These are phyloP conservation scores for Talaromyces sp. DNA, from an alignment of 2,329 filamentous ascomycete species.

Conservation along the genomic window DNA sequence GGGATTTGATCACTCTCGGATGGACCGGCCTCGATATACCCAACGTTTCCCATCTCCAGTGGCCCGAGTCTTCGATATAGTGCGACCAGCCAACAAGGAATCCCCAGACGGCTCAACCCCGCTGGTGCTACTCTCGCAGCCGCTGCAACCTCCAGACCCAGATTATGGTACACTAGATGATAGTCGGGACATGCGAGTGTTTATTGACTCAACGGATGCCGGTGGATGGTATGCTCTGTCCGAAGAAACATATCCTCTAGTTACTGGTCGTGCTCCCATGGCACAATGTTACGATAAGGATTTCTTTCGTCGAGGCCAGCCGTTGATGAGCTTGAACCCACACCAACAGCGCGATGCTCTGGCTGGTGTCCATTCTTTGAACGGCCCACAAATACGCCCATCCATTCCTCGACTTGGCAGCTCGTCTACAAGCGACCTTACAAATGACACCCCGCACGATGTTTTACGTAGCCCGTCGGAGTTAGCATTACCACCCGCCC, in stretches of 20 bases:
- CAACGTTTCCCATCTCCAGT: constrained; percentile 76
- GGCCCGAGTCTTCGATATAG: constrained; percentile 85
- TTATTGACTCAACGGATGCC: constrained; percentile 81
- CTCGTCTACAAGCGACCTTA: constrained; percentile 35
- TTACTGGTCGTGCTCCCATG: constrained; percentile 68
- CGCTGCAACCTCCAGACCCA: constrained; percentile 62
- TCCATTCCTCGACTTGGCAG: constrained; percentile 51
- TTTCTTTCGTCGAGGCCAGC: constrained; percentile 44
- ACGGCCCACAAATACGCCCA: constrained; percentile 44
- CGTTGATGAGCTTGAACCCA: constrained; percentile 40
- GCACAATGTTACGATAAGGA: constrained; percentile 61
- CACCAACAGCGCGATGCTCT: constrained; percentile 63
- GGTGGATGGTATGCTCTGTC: constrained; percentile 96
- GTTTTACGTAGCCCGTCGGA: constrained; percentile 39
- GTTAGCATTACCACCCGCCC: constrained; percentile 41
- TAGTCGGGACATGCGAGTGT: constrained; percentile 66
- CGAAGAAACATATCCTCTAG: constrained; percentile 80
- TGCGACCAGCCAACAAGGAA: constrained; percentile 69
- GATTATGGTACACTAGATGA: constrained; percentile 50
- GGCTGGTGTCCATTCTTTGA: constrained; percentile 71
- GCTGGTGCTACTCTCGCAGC: constrained; percentile 84
- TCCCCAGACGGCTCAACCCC: constrained; percentile 64
- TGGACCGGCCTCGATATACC: constrained; percentile 62
- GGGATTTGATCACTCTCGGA: constrained; percentile 70
- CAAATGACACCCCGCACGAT: constrained; percentile 44